Conservation (phyloP, 192 early-diverging fungal genomes). For the Coemansia sp. region DNA sequence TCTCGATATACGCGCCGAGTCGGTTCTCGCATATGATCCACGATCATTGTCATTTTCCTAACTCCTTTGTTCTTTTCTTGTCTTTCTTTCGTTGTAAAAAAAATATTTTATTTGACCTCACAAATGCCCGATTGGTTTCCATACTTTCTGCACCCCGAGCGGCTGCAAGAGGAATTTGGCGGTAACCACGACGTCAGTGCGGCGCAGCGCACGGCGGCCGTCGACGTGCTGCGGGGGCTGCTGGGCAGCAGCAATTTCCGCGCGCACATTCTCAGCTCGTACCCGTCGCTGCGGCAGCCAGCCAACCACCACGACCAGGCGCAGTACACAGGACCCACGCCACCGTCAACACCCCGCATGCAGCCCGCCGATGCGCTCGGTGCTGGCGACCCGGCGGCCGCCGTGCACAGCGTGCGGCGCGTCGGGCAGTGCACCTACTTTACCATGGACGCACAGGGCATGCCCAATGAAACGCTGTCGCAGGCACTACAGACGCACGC, state of each 20-base stretch:
- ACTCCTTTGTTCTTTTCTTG: no score
- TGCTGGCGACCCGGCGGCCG: conserved; percentile 20
- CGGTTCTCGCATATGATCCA: no score
- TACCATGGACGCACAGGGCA: conserved; percentile 9
- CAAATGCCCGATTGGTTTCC: conserved; percentile 51
- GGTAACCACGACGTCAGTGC: neutral
- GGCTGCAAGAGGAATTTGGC: conserved; percentile 25
- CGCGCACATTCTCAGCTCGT: conserved; percentile 35
- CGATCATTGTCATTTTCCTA: no score
- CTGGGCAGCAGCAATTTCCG: conserved; percentile 36
- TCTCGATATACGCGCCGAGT: no score
- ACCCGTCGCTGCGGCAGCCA: conserved; percentile 21
- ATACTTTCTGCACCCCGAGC: conserved; percentile 41
- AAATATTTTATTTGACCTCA: no score
- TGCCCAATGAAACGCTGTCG: conserved; percentile 15
- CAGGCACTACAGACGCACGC: conserved; percentile 11
- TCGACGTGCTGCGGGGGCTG: conserved; percentile 28
- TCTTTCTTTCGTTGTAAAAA: no score
- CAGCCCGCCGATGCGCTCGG: neutral
- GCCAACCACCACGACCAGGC: conserved; percentile 7
- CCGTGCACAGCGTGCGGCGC: neutral
- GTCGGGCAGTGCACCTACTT: conserved; percentile 34
- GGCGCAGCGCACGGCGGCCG: conserved; percentile 13
- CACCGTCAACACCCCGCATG: conserved; percentile 30
- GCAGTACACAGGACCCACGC: conserved; percentile 21